These are phyloP conservation scores for Gaeumannomyces sp. DNA, from an alignment of 2,329 filamentous ascomycete genomes.

Conservation along the genomic window DNA sequence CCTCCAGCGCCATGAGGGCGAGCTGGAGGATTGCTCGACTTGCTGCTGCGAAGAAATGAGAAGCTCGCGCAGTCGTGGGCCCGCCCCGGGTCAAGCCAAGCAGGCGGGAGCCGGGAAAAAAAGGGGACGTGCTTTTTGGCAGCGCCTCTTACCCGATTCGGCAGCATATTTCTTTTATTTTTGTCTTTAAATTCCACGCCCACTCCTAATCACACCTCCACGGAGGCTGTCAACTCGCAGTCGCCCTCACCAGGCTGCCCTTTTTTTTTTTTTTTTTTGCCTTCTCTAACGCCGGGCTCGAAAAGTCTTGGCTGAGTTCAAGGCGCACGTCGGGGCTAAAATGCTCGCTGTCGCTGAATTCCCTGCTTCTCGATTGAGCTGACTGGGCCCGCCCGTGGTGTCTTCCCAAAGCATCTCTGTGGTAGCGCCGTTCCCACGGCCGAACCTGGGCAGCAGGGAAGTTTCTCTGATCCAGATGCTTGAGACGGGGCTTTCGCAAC, in stretches of 20 bases:
- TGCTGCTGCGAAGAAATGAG: slow-evolving; percentile 11
- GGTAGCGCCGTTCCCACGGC: neutral
- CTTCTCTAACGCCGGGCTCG: neutral
- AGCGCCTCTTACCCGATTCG: neutral
- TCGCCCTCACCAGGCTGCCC: neutral
- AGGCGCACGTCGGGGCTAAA: neutral
- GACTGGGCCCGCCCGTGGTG: neutral
- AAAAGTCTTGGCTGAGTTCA: neutral
- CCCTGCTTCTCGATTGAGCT: too few relatives aligned
- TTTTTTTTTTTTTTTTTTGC: too few relatives aligned
- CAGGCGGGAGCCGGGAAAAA: slow-evolving; percentile 12
- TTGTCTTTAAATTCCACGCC: neutral
- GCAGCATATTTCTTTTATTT: neutral
- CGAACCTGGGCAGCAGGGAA: neutral
- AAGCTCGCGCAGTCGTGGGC: slow-evolving; percentile 12
- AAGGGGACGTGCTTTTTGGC: neutral
- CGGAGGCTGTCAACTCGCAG: neutral
- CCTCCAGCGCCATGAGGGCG: slow-evolving; percentile 11
- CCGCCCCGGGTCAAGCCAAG: slow-evolving; percentile 10
- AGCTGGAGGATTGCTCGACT: slow-evolving; percentile 6
- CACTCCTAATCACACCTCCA: neutral
- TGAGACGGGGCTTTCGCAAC: slow-evolving; percentile 1
- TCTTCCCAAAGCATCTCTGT: neutral
- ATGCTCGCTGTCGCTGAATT: neutral
- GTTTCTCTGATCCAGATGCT: neutral